phyloP scores from a whole-genome alignment of 2,329 filamentous ascomycete species.

The Fusarium buxicola region DNA sequence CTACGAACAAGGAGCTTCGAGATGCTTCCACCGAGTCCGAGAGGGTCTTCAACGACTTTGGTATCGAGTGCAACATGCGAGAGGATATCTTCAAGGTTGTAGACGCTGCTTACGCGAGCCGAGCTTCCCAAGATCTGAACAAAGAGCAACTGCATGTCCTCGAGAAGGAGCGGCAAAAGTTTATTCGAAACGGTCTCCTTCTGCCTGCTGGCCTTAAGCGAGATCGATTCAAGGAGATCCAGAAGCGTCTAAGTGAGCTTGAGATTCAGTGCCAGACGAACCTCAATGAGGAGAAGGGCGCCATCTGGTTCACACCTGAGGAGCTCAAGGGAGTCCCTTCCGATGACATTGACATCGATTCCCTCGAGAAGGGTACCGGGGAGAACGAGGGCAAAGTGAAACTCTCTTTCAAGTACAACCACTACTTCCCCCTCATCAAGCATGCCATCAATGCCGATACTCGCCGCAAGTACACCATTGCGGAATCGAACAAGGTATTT shows the following conservation, averaged over 20 bases:
- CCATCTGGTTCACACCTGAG: conserved; percentile 79
- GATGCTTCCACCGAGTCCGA: conserved; percentile 82
- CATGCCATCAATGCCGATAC: conserved; percentile 78
- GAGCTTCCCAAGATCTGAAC: conserved; percentile 68
- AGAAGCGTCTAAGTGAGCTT: conserved; percentile 80
- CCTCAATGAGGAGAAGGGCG: conserved; percentile 85
- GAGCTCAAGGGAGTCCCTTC: conserved; percentile 80
- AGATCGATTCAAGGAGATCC: conserved; percentile 87
- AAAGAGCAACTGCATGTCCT: conserved; percentile 77
- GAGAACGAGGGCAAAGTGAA: conserved; percentile 80
- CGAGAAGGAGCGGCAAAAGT: conserved; percentile 81
- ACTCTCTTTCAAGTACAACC: conserved; percentile 86
- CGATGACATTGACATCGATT: conserved; percentile 73
- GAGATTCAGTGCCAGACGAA: conserved; percentile 82
- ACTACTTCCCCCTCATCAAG: conserved; percentile 82
- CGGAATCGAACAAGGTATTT: conserved; percentile 80
- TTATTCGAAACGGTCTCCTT: conserved; percentile 80
- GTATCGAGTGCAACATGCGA: conserved; percentile 82
- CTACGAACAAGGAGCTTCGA: conserved; percentile 73
- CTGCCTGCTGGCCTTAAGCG: conserved; percentile 76
- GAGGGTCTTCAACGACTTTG: conserved; percentile 79
- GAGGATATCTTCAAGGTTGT: conserved; percentile 81
- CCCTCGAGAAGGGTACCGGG: conserved; percentile 76
- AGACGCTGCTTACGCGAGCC: conserved; percentile 65
- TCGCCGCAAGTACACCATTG: conserved; percentile 75